These are phyloP conservation scores for Sclerotinia spermophila DNA, from an alignment of 2,329 filamentous ascomycete species.

Conservation along the genomic window DNA sequence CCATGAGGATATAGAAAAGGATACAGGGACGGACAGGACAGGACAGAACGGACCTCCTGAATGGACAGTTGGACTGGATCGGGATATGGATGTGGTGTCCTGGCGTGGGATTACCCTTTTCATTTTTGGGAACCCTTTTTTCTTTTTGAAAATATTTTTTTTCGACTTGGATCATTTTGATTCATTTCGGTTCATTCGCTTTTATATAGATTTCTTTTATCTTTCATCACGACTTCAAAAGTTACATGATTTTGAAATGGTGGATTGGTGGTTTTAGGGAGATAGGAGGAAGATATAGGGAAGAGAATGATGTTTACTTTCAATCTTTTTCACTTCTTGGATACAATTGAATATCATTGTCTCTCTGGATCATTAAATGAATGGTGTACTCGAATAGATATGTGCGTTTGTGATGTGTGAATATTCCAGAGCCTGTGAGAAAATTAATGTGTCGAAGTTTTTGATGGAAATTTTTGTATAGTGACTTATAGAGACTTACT, in stretches of 20 bases:
- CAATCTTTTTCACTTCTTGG: neutral
- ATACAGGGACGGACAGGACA: neutral
- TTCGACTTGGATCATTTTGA: neutral
- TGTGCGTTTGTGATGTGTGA: neutral
- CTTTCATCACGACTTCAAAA: neutral
- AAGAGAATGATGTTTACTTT: neutral
- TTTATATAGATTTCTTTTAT: neutral
- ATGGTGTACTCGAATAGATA: too few relatives aligned
- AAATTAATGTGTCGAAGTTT: too few relatives aligned
- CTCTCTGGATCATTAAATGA: neutral
- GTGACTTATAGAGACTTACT: too few relatives aligned
- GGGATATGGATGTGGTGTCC: neutral
- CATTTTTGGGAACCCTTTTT: neutral
- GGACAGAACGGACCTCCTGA: neutral
- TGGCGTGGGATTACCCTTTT: neutral
- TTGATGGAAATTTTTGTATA: too few relatives aligned
- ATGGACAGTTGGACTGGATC: neutral
- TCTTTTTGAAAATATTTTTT: too few relatives aligned
- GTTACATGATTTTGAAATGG: neutral
- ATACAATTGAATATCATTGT: neutral
- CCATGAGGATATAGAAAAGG: slow-evolving; percentile 11
- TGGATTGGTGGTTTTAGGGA: neutral
- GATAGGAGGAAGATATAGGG: neutral
- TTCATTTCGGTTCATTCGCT: neutral
- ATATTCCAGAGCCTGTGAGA: too few relatives aligned